These are phyloP conservation scores for Epichloe sibirici DNA, from an alignment of 2,329 filamentous ascomycete species.

Conservation along the genomic window DNA sequence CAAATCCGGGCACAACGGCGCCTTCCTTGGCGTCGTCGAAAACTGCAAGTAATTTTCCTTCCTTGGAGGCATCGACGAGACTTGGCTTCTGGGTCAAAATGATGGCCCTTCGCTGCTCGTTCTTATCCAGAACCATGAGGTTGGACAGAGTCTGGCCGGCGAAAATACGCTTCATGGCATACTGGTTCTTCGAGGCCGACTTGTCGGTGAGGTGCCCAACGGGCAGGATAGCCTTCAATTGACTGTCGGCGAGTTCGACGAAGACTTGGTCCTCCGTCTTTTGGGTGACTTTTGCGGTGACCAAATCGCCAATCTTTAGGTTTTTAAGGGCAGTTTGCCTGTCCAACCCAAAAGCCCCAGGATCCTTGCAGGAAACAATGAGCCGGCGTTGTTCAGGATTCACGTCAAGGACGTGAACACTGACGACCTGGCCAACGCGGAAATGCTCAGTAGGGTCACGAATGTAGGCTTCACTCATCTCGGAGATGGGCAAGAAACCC, in stretches of 20 bases:
- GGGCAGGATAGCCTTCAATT: constrained; percentile 66
- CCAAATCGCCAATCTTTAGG: constrained; percentile 59
- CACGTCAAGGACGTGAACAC: constrained; percentile 74
- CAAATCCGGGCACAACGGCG: constrained; percentile 60
- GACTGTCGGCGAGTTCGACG: constrained; percentile 61
- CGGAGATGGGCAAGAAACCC: constrained; percentile 81
- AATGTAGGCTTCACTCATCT: constrained; percentile 98
- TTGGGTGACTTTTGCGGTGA: constrained; percentile 69
- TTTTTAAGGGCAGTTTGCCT: constrained; percentile 67
- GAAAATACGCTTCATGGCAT: constrained; percentile 66
- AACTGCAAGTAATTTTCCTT: constrained; percentile 55
- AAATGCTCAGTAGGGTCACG: constrained; percentile 84
- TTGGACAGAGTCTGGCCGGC: constrained; percentile 75
- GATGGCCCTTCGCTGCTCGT: constrained; percentile 63
- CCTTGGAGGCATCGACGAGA: constrained; percentile 62
- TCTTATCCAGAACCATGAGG: constrained; percentile 78
- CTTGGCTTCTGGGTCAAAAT: constrained; percentile 73
- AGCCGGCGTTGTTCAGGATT: constrained; percentile 60
- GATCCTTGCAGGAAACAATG: constrained; percentile 87
- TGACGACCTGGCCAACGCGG: constrained; percentile 79
- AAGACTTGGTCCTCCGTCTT: constrained; percentile 67
- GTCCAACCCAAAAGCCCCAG: constrained; percentile 59
- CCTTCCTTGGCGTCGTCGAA: constrained; percentile 64
- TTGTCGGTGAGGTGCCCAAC: constrained; percentile 77
- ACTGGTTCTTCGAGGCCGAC: constrained; percentile 63